These are phyloP conservation scores for Ophiosphaerella herpotricha DNA, from an alignment of 2,329 filamentous ascomycete genomes.

Conservation along the genomic window DNA sequence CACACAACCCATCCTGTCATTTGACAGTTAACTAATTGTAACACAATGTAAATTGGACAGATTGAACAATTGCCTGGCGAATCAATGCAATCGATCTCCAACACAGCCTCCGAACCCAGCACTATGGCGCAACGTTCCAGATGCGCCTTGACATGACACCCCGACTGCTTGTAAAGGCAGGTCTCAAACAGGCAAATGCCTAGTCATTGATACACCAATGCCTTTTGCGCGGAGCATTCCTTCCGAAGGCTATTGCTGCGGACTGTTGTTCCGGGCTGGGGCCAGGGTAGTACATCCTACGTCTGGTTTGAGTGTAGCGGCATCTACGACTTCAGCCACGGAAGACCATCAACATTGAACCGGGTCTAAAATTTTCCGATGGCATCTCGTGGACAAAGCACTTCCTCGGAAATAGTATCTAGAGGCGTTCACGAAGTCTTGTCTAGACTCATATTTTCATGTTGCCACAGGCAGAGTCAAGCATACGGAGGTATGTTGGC, in stretches of 20 bases:
- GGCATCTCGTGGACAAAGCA: not conserved
- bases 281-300: not conserved
- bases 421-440: not conserved
- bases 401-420: too few relatives aligned
- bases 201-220: too few relatives aligned
- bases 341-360: not conserved
- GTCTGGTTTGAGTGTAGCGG: not conserved
- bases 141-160: not conserved
- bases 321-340: not conserved
- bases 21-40: not conserved
- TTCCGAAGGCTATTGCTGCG: not conserved
- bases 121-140: not conserved
- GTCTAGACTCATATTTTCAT: not conserved
- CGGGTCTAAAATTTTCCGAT: not conserved
- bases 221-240: too few relatives aligned
- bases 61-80: not conserved
- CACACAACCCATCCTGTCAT: not conserved
- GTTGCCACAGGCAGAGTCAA: not conserved
- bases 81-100: not conserved
- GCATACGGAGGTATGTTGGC: conserved; percentile 2
- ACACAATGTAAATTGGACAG: not conserved
- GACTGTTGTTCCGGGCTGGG: not conserved
- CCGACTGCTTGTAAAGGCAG: not conserved
- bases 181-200: too few relatives aligned
- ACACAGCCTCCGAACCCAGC: not conserved